These are phyloP conservation scores for Arthrobotrys iridis DNA, from an alignment of 2,329 filamentous ascomycete genomes.

Conservation along the genomic window DNA sequence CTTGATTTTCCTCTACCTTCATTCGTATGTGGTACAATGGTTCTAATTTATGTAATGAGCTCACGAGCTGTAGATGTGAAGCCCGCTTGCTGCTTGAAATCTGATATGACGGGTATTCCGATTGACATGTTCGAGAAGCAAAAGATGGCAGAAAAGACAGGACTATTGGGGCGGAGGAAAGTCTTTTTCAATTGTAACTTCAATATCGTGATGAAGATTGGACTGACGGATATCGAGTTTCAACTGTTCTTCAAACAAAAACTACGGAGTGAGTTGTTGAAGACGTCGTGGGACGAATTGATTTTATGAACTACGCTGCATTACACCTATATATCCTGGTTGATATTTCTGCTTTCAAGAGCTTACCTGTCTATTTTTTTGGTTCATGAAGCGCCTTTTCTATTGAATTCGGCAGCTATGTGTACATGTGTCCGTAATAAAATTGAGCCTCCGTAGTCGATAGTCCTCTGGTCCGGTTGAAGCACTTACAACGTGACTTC, in stretches of 20 bases:
- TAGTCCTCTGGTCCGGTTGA: too few relatives aligned
- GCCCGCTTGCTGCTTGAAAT: conserved; percentile 24
- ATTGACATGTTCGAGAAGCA: conserved; percentile 36
- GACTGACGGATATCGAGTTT: conserved; percentile 48
- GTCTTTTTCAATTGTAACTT: conserved; percentile 29
- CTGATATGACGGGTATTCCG: conserved; percentile 41
- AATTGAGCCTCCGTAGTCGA: too few relatives aligned
- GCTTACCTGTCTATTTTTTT: too few relatives aligned
- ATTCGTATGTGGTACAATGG: too few relatives aligned
- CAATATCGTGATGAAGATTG: conserved; percentile 49
- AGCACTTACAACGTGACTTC: too few relatives aligned
- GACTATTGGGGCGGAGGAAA: conserved; percentile 9
- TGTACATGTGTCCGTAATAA: too few relatives aligned
- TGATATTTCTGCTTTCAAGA: too few relatives aligned
- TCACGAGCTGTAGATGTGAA: conserved; percentile 23
- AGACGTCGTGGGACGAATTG: conserved; percentile 30
- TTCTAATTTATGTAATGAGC: too few relatives aligned
- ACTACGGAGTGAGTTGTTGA: conserved; percentile 37
- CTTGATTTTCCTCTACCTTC: too few relatives aligned
- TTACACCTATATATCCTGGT: too few relatives aligned
- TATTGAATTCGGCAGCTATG: too few relatives aligned
- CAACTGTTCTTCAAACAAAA: conserved; percentile 45
- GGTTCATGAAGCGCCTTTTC: too few relatives aligned
- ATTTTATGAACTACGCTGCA: background rate
- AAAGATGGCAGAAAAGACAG: conserved; percentile 7